Conservation (phyloP, 169 alveolate genomes). For the Eimeria acervulina region DNA sequence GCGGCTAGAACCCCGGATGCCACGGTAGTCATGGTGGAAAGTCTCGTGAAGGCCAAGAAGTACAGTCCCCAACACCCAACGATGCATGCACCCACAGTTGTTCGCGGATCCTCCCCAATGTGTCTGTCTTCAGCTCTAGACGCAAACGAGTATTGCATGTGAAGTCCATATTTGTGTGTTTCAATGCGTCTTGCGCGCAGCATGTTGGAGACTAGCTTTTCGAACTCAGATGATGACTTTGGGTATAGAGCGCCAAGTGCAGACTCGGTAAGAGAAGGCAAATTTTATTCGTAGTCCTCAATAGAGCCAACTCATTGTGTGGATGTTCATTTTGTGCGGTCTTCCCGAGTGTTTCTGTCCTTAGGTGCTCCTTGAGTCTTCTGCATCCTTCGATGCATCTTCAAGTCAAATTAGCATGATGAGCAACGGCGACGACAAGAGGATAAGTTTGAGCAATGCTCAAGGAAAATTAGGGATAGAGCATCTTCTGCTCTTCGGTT, state of each 20-base stretch:
- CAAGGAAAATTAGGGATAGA: conserved; percentile 34
- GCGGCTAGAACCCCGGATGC: conserved; percentile 51
- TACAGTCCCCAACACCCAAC: neutral
- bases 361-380: conserved; percentile 12
- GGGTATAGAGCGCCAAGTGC: conserved; percentile 35
- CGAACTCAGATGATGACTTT: conserved; percentile 43
- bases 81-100: neutral
- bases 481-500: conserved; percentile 45
- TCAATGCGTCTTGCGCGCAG: neutral
- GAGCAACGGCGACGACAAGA: neutral
- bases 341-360: neutral
- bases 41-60: conserved; percentile 34
- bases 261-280: conserved; percentile 3
- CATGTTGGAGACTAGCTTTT: conserved; percentile 21
- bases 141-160: neutral
- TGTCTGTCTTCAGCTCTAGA: neutral
- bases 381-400: conserved; percentile 23
- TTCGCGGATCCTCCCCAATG: neutral
- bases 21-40: conserved; percentile 45
- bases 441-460: neutral
- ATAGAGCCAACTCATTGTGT: neutral
- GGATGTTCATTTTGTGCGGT: neutral
- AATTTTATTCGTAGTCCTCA: neutral
- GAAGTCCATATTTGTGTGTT: neutral
- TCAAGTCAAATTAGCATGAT: conserved; percentile 24